phyloP scores from a whole-genome alignment of 352 stramenopile genomes.

The Elongisporangium undulatum region DNA sequence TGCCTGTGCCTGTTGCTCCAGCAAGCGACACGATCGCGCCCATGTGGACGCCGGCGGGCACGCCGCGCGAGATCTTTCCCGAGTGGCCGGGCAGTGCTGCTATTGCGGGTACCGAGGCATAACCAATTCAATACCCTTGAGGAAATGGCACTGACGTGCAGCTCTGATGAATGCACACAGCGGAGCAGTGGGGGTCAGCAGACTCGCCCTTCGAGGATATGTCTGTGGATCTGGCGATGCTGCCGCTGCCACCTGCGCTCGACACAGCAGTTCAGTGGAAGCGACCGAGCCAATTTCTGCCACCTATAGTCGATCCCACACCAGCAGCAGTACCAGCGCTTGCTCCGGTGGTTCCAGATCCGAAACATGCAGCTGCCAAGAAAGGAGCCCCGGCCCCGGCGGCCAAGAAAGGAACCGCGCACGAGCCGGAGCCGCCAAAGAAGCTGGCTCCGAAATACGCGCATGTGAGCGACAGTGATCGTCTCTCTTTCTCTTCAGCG shows the following conservation, averaged over 20 bases:
- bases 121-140: neutral
- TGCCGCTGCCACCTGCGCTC: conserved; percentile 19
- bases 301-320: conserved; percentile 31
- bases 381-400: conserved; percentile 14
- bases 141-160: neutral
- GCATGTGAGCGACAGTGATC: conserved; percentile 25
- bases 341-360: conserved; percentile 15
- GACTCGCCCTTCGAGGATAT: conserved; percentile 46
- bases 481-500: neutral
- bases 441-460: conserved; percentile 38
- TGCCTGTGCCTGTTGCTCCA: conserved; percentile 18
- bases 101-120: conserved; percentile 6
- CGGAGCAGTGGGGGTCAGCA: conserved; percentile 42
- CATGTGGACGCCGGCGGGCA: conserved; percentile 28
- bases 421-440: conserved; percentile 37
- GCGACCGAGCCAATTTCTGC: conserved; percentile 52
- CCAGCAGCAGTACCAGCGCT: conserved; percentile 8
- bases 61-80: conserved; percentile 45
- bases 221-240: conserved; percentile 6
- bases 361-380: conserved; percentile 25
- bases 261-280: conserved; percentile 53
- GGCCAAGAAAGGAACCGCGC: conserved; percentile 31
- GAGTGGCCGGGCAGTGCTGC: conserved; percentile 43
- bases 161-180: conserved; percentile 12
- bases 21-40: conserved; percentile 26